Evolutionary conservation across 73 alveolate species (phyloP).

Genomic region (Paramecium octaurelia): DNA sequence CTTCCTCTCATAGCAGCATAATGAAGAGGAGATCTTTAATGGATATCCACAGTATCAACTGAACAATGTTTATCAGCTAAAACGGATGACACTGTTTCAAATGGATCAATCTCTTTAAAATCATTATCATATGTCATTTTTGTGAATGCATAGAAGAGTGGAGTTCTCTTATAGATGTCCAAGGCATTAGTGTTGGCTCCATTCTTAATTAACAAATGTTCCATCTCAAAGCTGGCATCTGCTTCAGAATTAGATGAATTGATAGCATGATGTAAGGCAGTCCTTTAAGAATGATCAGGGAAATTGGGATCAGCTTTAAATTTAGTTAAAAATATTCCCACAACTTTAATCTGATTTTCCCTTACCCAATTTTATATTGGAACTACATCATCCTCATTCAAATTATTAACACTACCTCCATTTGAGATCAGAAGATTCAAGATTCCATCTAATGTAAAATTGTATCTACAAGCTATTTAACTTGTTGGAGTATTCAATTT

Average conservation of each 20-base stretch:
- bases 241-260: conserved; percentile 70
- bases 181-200: conserved; percentile 72
- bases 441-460: not conserved
- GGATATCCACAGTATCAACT: conserved; percentile 68
- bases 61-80: conserved; percentile 65
- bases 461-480: not conserved
- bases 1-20: conserved; percentile 82
- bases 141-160: conserved; percentile 82
- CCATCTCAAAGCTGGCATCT: conserved; percentile 80
- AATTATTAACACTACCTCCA: conserved; percentile 67
- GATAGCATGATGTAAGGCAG: conserved; percentile 78
- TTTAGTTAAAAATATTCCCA: not conserved
- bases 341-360: conserved; percentile 57
- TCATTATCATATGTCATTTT: conserved; percentile 65
- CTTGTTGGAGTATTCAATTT: conserved; percentile 29
- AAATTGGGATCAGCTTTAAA: conserved; percentile 44
- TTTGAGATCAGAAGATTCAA: not conserved
- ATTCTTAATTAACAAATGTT: conserved; percentile 64
- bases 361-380: conserved; percentile 59
- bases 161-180: conserved; percentile 78
- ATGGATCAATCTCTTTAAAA: conserved; percentile 76
- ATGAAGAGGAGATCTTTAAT: conserved; percentile 81
- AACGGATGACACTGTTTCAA: conserved; percentile 72
- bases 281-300: conserved; percentile 23
- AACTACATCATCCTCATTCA: conserved; percentile 61